These are phyloP conservation scores for Leccinellum albellum DNA, from an alignment of 768 basidiomycete species.

Conservation along the genomic window DNA sequence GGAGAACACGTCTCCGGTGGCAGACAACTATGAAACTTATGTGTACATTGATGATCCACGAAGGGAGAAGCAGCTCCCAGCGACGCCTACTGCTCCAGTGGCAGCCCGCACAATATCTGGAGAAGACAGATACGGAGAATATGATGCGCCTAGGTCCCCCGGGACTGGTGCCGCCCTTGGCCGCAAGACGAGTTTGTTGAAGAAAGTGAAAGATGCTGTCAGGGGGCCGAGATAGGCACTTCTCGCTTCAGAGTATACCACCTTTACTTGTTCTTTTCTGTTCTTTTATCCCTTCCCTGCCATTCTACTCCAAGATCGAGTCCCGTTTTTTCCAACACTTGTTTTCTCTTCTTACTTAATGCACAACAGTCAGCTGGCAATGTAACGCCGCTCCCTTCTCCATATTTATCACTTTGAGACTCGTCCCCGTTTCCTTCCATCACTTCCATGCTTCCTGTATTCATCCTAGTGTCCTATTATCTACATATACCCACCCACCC, in stretches of 20 bases:
- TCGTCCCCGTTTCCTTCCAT: background rate
- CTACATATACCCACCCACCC: slow-evolving; percentile 31
- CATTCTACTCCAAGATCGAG: slow-evolving; percentile 3
- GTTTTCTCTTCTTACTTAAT: background rate
- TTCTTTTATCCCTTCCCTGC: slow-evolving; percentile 3
- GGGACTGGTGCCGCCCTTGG: slow-evolving; percentile 46
- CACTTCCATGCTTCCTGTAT: slow-evolving; percentile 28
- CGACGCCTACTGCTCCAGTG: slow-evolving; percentile 35
- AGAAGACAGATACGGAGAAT: slow-evolving; percentile 43
- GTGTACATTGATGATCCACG: slow-evolving; percentile 57
- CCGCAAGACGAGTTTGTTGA: slow-evolving; percentile 74
- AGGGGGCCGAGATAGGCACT: slow-evolving; percentile 45
- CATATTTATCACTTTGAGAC: slow-evolving; percentile 7
- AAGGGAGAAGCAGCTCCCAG: slow-evolving; percentile 53
- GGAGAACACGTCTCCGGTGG: slow-evolving; percentile 30
- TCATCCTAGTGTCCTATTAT: slow-evolving; percentile 27
- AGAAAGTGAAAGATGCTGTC: slow-evolving; percentile 73
- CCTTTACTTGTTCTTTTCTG: background rate
- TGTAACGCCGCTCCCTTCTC: slow-evolving; percentile 1
- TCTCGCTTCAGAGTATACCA: slow-evolving; percentile 4
- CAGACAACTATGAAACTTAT: slow-evolving; percentile 48
- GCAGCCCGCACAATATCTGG: slow-evolving; percentile 23
- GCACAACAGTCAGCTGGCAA: slow-evolving; percentile 1
- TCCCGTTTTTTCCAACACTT: background rate
- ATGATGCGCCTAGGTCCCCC: slow-evolving; percentile 41